Evolutionary conservation across 768 basidiomycete species (phyloP), one percentile per base, ranked within the genome.

Genomic region (Galerina marginata): DNA sequence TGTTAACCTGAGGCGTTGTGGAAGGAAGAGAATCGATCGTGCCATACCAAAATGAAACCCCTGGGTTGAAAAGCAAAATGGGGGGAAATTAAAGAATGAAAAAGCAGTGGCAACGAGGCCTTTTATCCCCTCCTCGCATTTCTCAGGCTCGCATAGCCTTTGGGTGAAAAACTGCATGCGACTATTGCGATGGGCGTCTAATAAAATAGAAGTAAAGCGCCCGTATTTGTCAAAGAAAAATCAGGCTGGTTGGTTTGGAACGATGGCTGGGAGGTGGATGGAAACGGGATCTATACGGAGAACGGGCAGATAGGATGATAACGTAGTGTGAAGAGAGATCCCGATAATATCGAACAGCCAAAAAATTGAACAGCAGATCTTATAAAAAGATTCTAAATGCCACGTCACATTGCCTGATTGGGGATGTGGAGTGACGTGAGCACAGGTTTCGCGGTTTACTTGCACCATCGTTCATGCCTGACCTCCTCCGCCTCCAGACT

Each of bases 401-500:
- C 29, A 33, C 29, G 29, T 33, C 29, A 33, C 29, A 20, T 7
- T 33, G 29, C 29, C 29, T 33, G 4, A 33, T 33, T 33, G 29
- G 29, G 29, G 29, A 33, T 33, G 29, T 33, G 29, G 29, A 33
- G 4, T 33, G 29, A 20, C 20, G 20, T 20, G 20, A 20, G 48
- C 29, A 29, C 46, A 36, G 51, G 40, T 52, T 15, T 40, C 12
- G 4, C 14, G 16, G 39, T 36, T 43, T 33, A 7, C 52, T 51
- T 45, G 46, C 39, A 33, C 37, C n/a, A 2, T n/a, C 15, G 25
- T 46, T 16, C 61, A 85, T 89, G 84, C 84, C 86, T 54, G 59
- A 80, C 62, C 64, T 81, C 52, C 64, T 88, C 23, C 84, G 83
- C 33, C 81, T 83, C 59, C 72, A 85, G 57, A 73, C 84, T 29